Base-by-base conservation (phyloP, 2,329 filamentous ascomycete genomes). In the Gliomastix tumulicola region DNA sequence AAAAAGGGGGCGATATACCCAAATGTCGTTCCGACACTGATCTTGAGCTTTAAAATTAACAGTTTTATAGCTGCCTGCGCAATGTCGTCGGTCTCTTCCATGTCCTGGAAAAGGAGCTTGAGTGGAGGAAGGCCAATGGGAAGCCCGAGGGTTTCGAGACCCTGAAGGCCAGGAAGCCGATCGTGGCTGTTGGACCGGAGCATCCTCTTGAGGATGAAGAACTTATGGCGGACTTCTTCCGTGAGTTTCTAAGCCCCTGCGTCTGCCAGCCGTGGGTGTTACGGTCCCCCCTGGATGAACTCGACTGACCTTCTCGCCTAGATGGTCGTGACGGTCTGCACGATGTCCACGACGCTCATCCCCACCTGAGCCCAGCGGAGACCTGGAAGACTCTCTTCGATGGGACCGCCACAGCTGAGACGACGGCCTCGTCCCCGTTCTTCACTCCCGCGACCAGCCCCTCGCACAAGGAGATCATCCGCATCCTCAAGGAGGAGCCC, bases 71-170 rank as follows among this genome's bases (percentile, higher is more conserved):
- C 59, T 96, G 88, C 51, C 71, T 96, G 35, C 80, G 84, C 35
- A 98, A 98, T 61, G 81, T 85, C 13, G 82, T 97, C 27, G 84
- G 88, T 18, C 69, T 97, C 42, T 97, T 98, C 65, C 83, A 96
- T 51, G 82, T 94, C 40, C 74, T 98, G 36, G 88, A 94, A 46
- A 86, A 88, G 55, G 92, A 98, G 63, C 71, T 88, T 48, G 72
- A 77, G 47, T 97, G 89, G 89, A 77, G 92, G 44, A 78, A 76
- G 54, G 65, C 76, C 11, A 74, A 79, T 30, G 84, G 84, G 15
- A 74, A 70, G 38, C 62, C 75, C 1, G 69, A 81, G 38, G 84
- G 86, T 1, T 97, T 88, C 49, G 81, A 80, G 35, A 71, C 79
- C 7, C 65, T 97, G 59, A 76, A 74, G 47, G 70, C 74, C 12